Evolutionary conservation across 306 rosid genomes (phyloP).

Genomic region (Ormosia emarginata): DNA sequence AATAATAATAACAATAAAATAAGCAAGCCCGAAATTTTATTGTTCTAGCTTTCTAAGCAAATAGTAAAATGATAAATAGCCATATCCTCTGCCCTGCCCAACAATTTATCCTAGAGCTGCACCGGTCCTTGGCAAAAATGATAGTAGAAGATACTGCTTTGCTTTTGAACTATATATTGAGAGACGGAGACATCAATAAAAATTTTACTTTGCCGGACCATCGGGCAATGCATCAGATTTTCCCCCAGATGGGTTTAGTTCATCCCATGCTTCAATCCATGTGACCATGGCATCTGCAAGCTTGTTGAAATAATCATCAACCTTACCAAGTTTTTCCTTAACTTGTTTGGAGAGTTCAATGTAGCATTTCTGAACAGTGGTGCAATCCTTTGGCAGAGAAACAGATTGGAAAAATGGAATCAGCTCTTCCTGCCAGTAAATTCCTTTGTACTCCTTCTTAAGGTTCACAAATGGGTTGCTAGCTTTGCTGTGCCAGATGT

Average conservation of each 20-base stretch:
- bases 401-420: conserved; percentile 68
- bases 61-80: conserved; percentile 10
- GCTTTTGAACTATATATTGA: neutral
- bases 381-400: conserved; percentile 58
- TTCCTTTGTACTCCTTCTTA: conserved; percentile 75
- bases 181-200: neutral
- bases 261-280: conserved; percentile 84
- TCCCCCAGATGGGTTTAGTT: conserved; percentile 51
- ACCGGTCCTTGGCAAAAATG: conserved; percentile 32
- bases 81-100: conserved; percentile 36
- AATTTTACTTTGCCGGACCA: conserved; percentile 39
- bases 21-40: conserved; percentile 13
- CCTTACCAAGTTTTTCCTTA: conserved; percentile 57
- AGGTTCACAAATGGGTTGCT: conserved; percentile 80
- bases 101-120: conserved; percentile 26
- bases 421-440: conserved; percentile 76
- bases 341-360: conserved; percentile 68
- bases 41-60: conserved; percentile 26
- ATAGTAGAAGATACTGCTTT: neutral
- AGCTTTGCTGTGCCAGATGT: conserved; percentile 81
- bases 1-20: neutral
- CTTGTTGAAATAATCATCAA: conserved; percentile 63
- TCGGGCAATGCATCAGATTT: conserved; percentile 22
- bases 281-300: conserved; percentile 75
- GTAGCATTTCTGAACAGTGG: conserved; percentile 61